These are phyloP conservation scores for Zygosaccharomyces sapae DNA, from an alignment of 1,139 yeast genomes.

Conservation along the genomic window DNA sequence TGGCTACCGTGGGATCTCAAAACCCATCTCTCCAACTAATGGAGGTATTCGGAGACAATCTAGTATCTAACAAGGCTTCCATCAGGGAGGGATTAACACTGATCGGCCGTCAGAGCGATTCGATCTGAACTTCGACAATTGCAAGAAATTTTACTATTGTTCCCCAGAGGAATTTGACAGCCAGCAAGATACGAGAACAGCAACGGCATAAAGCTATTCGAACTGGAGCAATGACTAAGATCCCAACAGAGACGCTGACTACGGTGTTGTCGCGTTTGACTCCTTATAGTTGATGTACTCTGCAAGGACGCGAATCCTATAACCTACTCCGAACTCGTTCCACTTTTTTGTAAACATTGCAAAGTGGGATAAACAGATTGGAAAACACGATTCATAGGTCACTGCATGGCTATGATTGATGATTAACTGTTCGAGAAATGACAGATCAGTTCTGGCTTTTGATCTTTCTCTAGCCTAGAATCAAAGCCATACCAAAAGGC, in stretches of 20 bases:
- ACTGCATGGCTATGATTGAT: not conserved
- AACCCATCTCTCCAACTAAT: conserved; percentile 60
- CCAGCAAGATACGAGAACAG: not conserved
- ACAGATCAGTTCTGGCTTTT: not conserved
- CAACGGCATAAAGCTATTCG: not conserved
- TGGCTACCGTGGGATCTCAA: conserved; percentile 50
- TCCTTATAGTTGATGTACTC: not conserved
- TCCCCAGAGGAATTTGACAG: not conserved
- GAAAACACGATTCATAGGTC: not conserved
- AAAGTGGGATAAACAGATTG: not conserved
- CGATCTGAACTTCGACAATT: conserved; percentile 35
- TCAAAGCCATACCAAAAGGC: not conserved
- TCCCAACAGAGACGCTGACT: not conserved
- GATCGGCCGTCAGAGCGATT: conserved; percentile 74
- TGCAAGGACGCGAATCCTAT: not conserved
- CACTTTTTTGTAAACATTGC: not conserved
- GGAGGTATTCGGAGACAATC: conserved; percentile 76
- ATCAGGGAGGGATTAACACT: conserved; percentile 54
- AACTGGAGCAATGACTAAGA: not conserved
- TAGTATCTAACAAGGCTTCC: conserved; percentile 55
- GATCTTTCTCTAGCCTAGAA: not conserved
- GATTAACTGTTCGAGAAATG: not conserved
- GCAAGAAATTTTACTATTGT: not conserved
- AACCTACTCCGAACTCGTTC: not conserved
- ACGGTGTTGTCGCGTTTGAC: conserved; percentile 5